Conservation (phyloP, 441 rosid genomes). For the Pelargonium citronellum region DNA sequence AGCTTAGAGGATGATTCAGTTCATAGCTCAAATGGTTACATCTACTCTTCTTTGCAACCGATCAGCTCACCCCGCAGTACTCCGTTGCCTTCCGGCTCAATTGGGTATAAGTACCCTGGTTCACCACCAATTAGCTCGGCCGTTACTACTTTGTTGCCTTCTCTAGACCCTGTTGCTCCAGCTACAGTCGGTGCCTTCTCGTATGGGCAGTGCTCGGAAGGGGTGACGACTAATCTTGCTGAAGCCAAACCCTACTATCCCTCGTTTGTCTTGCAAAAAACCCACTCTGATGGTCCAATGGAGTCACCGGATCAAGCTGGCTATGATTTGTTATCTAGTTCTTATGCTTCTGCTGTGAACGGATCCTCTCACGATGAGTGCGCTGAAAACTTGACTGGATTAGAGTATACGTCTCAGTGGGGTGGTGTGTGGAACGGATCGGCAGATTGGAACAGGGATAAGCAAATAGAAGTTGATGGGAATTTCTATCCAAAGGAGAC, state of each 20-base stretch:
- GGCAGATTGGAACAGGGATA: slow-evolving; percentile 29
- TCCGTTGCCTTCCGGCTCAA: slow-evolving; percentile 20
- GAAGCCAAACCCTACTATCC: slow-evolving; percentile 38
- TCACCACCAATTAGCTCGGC: slow-evolving; percentile 18
- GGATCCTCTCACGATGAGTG: slow-evolving; percentile 27
- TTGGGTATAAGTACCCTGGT: slow-evolving; percentile 24
- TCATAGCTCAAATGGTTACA: slow-evolving; percentile 23
- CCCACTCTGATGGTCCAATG: not conserved
- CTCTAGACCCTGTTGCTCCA: slow-evolving; percentile 25
- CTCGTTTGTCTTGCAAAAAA: slow-evolving; percentile 27
- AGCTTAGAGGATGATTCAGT: slow-evolving; percentile 19
- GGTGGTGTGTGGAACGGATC: slow-evolving; percentile 35
- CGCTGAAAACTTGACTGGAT: slow-evolving; percentile 25
- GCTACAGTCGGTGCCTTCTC: slow-evolving; percentile 17
- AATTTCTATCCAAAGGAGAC: slow-evolving; percentile 27
- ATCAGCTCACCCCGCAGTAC: slow-evolving; percentile 21
- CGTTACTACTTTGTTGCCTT: slow-evolving; percentile 16
- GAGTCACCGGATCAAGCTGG: not conserved
- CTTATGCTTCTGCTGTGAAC: slow-evolving; percentile 23
- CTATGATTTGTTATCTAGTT: slow-evolving; percentile 18
- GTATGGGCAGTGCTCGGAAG: slow-evolving; percentile 20
- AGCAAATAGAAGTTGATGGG: slow-evolving; percentile 25
- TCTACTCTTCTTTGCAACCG: slow-evolving; percentile 18
- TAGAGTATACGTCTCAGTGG: slow-evolving; percentile 24
- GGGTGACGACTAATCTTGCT: slow-evolving; percentile 13